These are phyloP conservation scores for Penicillium fuscoglaucum DNA, from an alignment of 2,329 filamentous ascomycete genomes.

Conservation along the genomic window DNA sequence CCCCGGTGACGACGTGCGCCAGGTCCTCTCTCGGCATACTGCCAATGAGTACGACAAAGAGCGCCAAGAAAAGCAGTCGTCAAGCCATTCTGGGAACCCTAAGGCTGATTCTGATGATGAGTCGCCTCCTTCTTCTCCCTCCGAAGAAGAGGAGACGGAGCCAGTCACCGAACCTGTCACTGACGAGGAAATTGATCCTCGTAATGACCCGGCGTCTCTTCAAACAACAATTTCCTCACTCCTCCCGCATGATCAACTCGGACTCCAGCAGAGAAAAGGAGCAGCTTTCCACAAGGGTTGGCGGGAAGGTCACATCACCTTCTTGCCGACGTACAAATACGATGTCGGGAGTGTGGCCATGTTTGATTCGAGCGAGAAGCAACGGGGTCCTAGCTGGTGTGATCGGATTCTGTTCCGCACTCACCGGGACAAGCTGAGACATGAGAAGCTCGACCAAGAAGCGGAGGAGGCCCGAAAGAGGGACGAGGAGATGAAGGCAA, in stretches of 20 bases:
- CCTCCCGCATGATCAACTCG: conserved; percentile 85
- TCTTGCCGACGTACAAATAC: conserved; percentile 96
- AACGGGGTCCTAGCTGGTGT: conserved; percentile 91
- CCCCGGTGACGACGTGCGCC: conserved; percentile 84
- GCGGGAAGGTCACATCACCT: conserved; percentile 83
- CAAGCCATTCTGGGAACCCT: conserved; percentile 5
- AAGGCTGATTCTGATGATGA: neutral
- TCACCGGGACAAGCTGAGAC: conserved; percentile 65
- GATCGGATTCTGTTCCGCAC: conserved; percentile 89
- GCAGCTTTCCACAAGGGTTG: conserved; percentile 89
- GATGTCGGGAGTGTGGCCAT: conserved; percentile 88
- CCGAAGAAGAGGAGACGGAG: conserved; percentile 10
- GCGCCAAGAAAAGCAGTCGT: conserved; percentile 36
- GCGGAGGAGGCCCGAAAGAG: conserved; percentile 66
- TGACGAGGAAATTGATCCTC: conserved; percentile 69
- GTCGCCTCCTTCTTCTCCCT: conserved; percentile 2
- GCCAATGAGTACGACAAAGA: conserved; percentile 70
- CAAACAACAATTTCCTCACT: conserved; percentile 86
- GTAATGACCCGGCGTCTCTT: conserved; percentile 78
- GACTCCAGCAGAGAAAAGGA: conserved; percentile 68
- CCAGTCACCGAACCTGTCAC: conserved; percentile 44
- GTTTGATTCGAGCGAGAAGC: conserved; percentile 95
- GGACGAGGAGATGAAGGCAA: conserved; percentile 82
- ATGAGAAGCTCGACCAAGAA: conserved; percentile 64
- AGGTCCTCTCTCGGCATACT: conserved; percentile 78